A percentile compares a stretch with the other conserved stretches of the same genome.
Evolutionary conservation across 1,139 yeast genomes (phyloP).

Genomic region (Scheffersomyces segobiensis): DNA sequence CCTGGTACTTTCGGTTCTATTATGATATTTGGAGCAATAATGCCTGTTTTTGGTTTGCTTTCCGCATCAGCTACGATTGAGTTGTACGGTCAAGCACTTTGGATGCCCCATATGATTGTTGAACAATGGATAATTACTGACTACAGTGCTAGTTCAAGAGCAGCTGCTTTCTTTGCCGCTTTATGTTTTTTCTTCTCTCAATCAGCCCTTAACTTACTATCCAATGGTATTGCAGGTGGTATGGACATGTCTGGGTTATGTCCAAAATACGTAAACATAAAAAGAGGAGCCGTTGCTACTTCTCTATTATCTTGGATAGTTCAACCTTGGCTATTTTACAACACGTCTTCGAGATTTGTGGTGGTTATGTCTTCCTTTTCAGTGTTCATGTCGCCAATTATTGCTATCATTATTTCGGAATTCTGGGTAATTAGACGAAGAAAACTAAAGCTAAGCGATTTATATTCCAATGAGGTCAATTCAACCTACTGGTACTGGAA

Average conservation of each 20-base stretch:
- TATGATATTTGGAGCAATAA: constrained; percentile 20
- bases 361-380: constrained; percentile 35
- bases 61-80: constrained; percentile 33
- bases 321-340: constrained; percentile 52
- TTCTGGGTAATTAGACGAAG: neutral
- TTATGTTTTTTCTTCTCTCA: constrained; percentile 20
- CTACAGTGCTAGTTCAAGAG: constrained; percentile 24
- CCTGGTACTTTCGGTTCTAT: constrained; percentile 16
- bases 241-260: constrained; percentile 30
- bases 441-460: neutral
- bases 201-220: constrained; percentile 21
- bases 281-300: constrained; percentile 44
- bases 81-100: constrained; percentile 24
- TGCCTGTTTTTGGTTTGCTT: constrained; percentile 20
- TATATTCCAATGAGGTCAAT: constrained; percentile 3
- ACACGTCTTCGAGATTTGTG: constrained; percentile 39
- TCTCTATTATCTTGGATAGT: constrained; percentile 44
- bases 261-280: constrained; percentile 31
- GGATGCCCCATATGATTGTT: constrained; percentile 38
- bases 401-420: neutral
- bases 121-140: constrained; percentile 23
- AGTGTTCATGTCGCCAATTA: constrained; percentile 27
- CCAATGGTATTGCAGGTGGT: constrained; percentile 26
- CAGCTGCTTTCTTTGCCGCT: constrained; percentile 32
- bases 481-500: constrained; percentile 9